Evolutionary conservation across 2,329 filamentous ascomycete genomes (phyloP).

Genomic region (Hymenoscyphus repandus): DNA sequence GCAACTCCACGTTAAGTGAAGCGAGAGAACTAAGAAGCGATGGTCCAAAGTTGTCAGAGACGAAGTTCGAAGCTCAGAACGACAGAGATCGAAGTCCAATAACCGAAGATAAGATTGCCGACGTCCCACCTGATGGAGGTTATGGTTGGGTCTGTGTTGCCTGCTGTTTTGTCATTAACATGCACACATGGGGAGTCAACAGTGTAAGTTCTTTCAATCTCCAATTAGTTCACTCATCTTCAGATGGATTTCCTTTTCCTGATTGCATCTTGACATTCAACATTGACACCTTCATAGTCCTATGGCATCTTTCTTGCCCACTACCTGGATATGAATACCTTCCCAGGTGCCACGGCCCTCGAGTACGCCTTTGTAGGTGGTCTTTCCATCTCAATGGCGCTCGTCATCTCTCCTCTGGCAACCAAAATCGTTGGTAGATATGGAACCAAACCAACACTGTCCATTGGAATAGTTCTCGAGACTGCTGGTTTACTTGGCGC

Average conservation of each 20-base stretch:
- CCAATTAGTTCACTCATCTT: constrained; percentile 4
- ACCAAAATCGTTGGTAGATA: constrained; percentile 44
- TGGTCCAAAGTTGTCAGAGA: constrained; percentile 13
- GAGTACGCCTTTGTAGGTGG: constrained; percentile 76
- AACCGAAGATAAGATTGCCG: constrained; percentile 20
- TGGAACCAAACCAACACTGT: constrained; percentile 60
- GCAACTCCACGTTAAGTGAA: not conserved
- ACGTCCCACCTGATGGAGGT: constrained; percentile 48
- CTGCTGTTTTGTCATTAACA: constrained; percentile 39
- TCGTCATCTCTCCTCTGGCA: constrained; percentile 60
- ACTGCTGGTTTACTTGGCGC: constrained; percentile 62
- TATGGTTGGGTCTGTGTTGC: constrained; percentile 53
- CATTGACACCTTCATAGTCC: constrained; percentile 33
- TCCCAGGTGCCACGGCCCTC: constrained; percentile 57
- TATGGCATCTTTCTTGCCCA: constrained; percentile 75
- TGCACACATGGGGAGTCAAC: constrained; percentile 41
- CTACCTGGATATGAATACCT: constrained; percentile 61
- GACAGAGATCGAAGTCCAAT: constrained; percentile 1
- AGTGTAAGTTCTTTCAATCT: constrained; percentile 19
- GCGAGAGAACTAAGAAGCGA: not conserved
- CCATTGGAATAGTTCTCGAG: constrained; percentile 60
- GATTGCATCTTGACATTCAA: not conserved
- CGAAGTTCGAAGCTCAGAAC: constrained; percentile 9
- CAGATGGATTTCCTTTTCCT: not conserved
- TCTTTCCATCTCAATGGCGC: constrained; percentile 58